Evolutionary conservation across 768 basidiomycete genomes (phyloP).

Genomic region (Daedaleopsis nitida): DNA sequence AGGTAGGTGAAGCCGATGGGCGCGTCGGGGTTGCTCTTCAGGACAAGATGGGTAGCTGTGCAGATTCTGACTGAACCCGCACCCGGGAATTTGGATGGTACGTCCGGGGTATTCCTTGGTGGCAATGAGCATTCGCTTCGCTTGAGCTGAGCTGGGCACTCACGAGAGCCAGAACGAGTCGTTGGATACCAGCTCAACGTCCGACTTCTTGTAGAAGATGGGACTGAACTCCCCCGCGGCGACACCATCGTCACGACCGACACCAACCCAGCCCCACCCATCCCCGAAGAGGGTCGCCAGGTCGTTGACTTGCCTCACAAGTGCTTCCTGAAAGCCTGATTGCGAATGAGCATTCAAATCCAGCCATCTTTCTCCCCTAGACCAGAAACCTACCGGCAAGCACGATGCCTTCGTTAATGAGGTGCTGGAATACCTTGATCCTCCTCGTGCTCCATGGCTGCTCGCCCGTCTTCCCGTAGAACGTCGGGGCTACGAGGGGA

Average conservation of each 20-base stretch:
- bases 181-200: slow-evolving; percentile 39
- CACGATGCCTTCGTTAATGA: slow-evolving; percentile 41
- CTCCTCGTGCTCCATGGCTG: slow-evolving; percentile 57
- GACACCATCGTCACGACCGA: slow-evolving; percentile 62
- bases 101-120: slow-evolving; percentile 46
- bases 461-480: slow-evolving; percentile 38
- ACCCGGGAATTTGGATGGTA: slow-evolving; percentile 51
- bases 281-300: slow-evolving; percentile 53
- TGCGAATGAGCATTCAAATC: not conserved
- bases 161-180: slow-evolving; percentile 63
- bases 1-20: slow-evolving; percentile 41
- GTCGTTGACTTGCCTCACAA: slow-evolving; percentile 59
- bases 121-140: not conserved
- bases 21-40: slow-evolving; percentile 16
- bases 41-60: slow-evolving; percentile 44
- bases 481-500: slow-evolving; percentile 40
- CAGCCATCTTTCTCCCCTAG: not conserved
- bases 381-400: slow-evolving; percentile 40
- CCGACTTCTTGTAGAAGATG: slow-evolving; percentile 57
- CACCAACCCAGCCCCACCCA: slow-evolving; percentile 60
- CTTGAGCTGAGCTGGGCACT: slow-evolving; percentile 19
- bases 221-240: slow-evolving; percentile 61
- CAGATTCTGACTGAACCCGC: slow-evolving; percentile 53
- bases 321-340: slow-evolving; percentile 56
- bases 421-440: slow-evolving; percentile 48